Conservation (phyloP, 2,329 filamentous ascomycete genomes). For the Raffaelea albimanens region DNA sequence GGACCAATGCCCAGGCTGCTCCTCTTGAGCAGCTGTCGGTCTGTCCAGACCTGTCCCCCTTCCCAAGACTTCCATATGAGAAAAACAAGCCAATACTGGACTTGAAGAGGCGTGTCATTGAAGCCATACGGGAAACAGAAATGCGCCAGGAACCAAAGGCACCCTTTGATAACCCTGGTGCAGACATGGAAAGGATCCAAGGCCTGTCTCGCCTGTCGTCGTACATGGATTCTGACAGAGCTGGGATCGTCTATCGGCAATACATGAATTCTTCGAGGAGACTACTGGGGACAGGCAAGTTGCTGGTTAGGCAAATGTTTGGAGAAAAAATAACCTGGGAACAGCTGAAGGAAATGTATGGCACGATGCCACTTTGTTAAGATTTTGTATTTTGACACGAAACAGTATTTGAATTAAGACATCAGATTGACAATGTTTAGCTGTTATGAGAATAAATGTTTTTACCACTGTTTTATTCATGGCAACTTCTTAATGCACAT, state of each 20-base stretch:
- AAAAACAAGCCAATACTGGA: conserved; percentile 1
- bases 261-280: not conserved
- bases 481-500: too few relatives aligned
- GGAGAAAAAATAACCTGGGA: not conserved
- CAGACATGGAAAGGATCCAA: not conserved
- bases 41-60: conserved; percentile 3
- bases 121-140: not conserved
- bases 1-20: conserved; percentile 23
- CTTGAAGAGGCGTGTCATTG: conserved; percentile 1
- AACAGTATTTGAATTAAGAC: too few relatives aligned
- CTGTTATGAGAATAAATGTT: too few relatives aligned
- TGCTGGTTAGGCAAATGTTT: not conserved
- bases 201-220: not conserved
- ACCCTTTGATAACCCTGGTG: too few relatives aligned
- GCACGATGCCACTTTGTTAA: not conserved
- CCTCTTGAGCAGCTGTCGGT: conserved; percentile 25
- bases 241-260: not conserved
- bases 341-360: not conserved
- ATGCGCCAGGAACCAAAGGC: not conserved
- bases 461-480: too few relatives aligned
- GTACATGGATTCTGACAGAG: conserved; percentile 1
- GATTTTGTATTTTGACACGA: too few relatives aligned
- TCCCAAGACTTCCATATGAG: conserved; percentile 1
- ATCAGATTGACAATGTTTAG: too few relatives aligned
- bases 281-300: not conserved